A percentile compares a stretch with the other conserved stretches of the same genome.
These are phyloP conservation scores for Ceratobasidium papillatum DNA, from an alignment of 1,284 basidiomycete species.

Conservation along the genomic window DNA sequence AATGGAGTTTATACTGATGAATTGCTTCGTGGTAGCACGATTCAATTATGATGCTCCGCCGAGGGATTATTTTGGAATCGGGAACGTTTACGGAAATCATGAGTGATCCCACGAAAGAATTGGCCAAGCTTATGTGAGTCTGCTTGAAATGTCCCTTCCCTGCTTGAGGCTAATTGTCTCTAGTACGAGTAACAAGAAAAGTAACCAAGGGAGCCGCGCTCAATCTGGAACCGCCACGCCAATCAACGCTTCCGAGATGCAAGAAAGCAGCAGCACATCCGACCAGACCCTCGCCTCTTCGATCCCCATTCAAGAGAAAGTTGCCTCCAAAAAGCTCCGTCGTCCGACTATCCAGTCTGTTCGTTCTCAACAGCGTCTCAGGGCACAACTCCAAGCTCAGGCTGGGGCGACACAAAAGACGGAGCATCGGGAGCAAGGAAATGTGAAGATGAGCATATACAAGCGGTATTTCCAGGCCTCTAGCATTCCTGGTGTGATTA, in stretches of 20 bases:
- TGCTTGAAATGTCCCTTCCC: slow-evolving; percentile 36
- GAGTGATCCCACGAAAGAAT: slow-evolving; percentile 69
- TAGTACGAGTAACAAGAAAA: slow-evolving; percentile 35
- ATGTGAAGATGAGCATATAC: slow-evolving; percentile 83
- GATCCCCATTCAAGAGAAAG: neutral
- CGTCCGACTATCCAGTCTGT: slow-evolving; percentile 41
- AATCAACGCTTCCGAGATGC: slow-evolving; percentile 41
- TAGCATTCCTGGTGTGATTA: slow-evolving; percentile 71
- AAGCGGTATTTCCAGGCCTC: slow-evolving; percentile 81
- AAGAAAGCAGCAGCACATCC: slow-evolving; percentile 45
- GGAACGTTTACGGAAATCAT: slow-evolving; percentile 75
- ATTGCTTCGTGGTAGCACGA: slow-evolving; percentile 68
- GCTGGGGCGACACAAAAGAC: slow-evolving; percentile 48
- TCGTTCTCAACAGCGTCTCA: slow-evolving; percentile 36
- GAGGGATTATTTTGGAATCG: slow-evolving; percentile 84
- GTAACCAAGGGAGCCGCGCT: slow-evolving; percentile 26
- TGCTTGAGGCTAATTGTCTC: slow-evolving; percentile 25
- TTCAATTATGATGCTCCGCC: slow-evolving; percentile 79
- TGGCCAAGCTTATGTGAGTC: slow-evolving; percentile 83
- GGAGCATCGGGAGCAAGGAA: slow-evolving; percentile 85
- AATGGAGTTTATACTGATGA: neutral
- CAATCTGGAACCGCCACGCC: slow-evolving; percentile 49
- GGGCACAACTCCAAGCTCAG: slow-evolving; percentile 17
- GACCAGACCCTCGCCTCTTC: neutral
- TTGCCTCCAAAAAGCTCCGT: slow-evolving; percentile 35